Conservation (phyloP, 2,329 filamentous ascomycete species). For the Curvularia eragrostidis region DNA sequence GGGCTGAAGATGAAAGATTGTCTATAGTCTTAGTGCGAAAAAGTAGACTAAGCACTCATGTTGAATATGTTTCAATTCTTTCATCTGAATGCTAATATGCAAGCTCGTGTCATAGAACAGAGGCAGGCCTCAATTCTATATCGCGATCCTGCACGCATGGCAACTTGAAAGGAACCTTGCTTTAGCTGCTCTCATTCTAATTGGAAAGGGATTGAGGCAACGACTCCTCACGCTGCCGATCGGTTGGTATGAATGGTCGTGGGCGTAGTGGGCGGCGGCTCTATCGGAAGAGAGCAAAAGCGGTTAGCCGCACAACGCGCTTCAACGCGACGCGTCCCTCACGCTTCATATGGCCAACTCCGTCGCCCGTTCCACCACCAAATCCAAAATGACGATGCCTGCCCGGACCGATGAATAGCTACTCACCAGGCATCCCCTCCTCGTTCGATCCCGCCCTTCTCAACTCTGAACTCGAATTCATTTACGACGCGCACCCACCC, state of each 20-base stretch:
- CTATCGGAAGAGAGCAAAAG: constrained; percentile 11
- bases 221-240: background rate
- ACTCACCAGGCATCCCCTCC: constrained; percentile 49
- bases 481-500: constrained; percentile 28
- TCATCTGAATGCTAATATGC: background rate
- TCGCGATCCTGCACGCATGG: background rate
- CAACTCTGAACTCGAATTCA: constrained; percentile 53
- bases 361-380: constrained; percentile 7
- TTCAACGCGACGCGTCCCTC: constrained; percentile 23
- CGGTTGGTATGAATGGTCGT: background rate
- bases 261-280: background rate
- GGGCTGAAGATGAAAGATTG: background rate
- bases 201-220: too few species aligned
- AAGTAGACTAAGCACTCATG: background rate
- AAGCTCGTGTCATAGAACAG: background rate
- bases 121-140: background rate
- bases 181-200: background rate
- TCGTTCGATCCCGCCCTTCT: constrained; percentile 61
- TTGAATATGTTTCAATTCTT: background rate
- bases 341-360: constrained; percentile 3
- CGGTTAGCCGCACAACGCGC: constrained; percentile 26
- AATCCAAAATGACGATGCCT: constrained; percentile 5
- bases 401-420: constrained; percentile 34
- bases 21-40: background rate
- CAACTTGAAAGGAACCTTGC: background rate